Evolutionary conservation across 192 early-diverging fungal genomes (phyloP).

Genomic region (Coemansia sp.): DNA sequence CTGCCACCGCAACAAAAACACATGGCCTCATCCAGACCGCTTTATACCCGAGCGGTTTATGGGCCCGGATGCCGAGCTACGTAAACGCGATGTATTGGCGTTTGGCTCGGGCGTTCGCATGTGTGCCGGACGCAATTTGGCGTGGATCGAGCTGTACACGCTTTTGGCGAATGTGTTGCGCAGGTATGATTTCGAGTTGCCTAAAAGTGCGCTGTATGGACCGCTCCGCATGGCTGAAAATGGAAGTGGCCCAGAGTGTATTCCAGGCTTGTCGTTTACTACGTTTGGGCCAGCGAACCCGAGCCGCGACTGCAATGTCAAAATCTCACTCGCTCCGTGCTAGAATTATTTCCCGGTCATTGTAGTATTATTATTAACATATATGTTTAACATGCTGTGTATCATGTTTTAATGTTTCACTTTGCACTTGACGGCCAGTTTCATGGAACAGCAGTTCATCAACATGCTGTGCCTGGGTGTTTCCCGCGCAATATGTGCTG

Average conservation of each 20-base stretch:
- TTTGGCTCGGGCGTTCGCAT: constrained; percentile 43
- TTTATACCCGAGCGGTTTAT: constrained; percentile 49
- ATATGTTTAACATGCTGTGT: no score
- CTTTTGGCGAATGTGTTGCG: constrained; percentile 46
- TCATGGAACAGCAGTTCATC: constrained; percentile 73
- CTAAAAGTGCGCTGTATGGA: constrained; percentile 24
- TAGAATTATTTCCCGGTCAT: neutral
- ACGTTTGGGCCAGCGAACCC: constrained; percentile 31
- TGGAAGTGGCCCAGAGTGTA: neutral
- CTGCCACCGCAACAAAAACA: constrained; percentile 23
- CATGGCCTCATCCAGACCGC: constrained; percentile 17
- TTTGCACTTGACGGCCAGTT: constrained; percentile 14
- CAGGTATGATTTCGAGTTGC: constrained; percentile 25
- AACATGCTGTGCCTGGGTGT: constrained; percentile 71
- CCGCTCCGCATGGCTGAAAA: neutral
- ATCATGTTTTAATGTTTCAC: no score
- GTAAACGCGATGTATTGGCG: constrained; percentile 20
- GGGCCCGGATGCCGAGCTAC: constrained; percentile 10
- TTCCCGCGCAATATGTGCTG: constrained; percentile 68
- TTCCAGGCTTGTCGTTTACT: constrained; percentile 20
- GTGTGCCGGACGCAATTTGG: constrained; percentile 47
- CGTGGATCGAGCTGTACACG: constrained; percentile 40
- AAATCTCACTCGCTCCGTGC: constrained; percentile 32
- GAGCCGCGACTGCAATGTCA: constrained; percentile 19
- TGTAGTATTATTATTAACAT: no score